These are phyloP conservation scores for Acanthamoeba divionensis DNA, from an alignment of 208 protist genomes.

Conservation along the genomic window DNA sequence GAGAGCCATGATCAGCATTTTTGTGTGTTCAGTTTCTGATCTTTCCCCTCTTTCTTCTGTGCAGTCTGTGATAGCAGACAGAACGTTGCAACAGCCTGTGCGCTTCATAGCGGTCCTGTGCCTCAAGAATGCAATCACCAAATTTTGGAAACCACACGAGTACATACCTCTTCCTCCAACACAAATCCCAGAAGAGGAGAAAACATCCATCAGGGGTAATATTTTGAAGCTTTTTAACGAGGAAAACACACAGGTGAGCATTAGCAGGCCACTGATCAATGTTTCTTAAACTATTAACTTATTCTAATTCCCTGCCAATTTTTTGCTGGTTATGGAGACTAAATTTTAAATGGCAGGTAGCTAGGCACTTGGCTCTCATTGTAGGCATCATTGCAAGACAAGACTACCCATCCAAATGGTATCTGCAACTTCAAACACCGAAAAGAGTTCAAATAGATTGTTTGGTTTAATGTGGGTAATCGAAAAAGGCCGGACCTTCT, in stretches of 20 bases:
- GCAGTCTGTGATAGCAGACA: conserved; percentile 40
- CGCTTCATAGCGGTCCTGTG: conserved; percentile 21
- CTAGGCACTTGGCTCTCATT: neutral
- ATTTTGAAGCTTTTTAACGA: conserved; percentile 30
- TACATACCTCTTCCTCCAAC: neutral
- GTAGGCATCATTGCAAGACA: conserved; percentile 18
- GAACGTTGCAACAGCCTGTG: neutral
- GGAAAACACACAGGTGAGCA: neutral
- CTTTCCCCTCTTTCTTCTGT: neutral
- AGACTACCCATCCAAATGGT: conserved; percentile 49
- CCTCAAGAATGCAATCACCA: conserved; percentile 44
- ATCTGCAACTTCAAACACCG: neutral
- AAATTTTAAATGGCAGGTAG: neutral
- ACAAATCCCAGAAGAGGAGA: conserved; percentile 1
- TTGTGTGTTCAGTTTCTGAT: neutral
- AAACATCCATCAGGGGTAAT: neutral
- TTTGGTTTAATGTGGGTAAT: neutral
- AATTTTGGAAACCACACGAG: conserved; percentile 23
- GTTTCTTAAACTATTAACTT: no score
- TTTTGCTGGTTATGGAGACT: no score
- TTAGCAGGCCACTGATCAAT: no score
- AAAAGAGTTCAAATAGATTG: neutral
- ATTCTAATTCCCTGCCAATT: no score
- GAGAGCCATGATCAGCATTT: neutral
- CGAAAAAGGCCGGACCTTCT: neutral